phyloP scores from a whole-genome alignment of 306 rosid genomes.

The Vachellia collinsii region DNA sequence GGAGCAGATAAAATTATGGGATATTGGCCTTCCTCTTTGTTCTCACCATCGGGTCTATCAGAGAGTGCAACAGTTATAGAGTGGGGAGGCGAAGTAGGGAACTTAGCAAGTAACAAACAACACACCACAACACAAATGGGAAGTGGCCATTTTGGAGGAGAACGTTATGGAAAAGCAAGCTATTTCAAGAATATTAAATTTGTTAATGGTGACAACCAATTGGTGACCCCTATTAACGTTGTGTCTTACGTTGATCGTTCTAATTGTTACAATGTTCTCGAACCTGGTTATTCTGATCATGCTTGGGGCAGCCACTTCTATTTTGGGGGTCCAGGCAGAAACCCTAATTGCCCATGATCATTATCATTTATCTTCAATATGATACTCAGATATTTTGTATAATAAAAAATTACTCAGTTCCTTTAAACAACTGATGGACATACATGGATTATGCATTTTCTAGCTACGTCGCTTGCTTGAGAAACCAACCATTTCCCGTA shows the following conservation, averaged over 20 bases:
- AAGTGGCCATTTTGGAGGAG: constrained; percentile 36
- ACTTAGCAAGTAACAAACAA: not conserved
- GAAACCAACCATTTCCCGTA: too few relatives aligned
- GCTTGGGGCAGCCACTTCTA: not conserved
- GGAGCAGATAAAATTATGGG: constrained; percentile 30
- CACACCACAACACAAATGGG: constrained; percentile 42
- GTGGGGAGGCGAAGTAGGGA: constrained; percentile 35
- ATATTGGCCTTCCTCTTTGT: constrained; percentile 31
- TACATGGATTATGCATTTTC: too few relatives aligned
- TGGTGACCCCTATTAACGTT: not conserved
- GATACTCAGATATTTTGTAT: too few relatives aligned
- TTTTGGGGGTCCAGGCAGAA: not conserved
- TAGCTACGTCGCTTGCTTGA: too few relatives aligned
- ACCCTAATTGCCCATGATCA: not conserved
- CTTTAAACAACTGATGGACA: too few relatives aligned
- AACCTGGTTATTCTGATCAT: not conserved
- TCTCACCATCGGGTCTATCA: constrained; percentile 7
- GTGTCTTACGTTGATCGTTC: not conserved
- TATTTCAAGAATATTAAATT: constrained; percentile 28
- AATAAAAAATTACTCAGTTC: too few relatives aligned
- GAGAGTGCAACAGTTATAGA: constrained; percentile 19
- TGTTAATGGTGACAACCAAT: constrained; percentile 19
- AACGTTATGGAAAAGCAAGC: constrained; percentile 32
- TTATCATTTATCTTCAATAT: not conserved
- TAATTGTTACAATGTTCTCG: not conserved